Percentiles rank a stretch among this genome's conserved stretches.
These are phyloP conservation scores for Euphorbia peplus DNA, from an alignment of 345 rosid species.

Conservation along the genomic window DNA sequence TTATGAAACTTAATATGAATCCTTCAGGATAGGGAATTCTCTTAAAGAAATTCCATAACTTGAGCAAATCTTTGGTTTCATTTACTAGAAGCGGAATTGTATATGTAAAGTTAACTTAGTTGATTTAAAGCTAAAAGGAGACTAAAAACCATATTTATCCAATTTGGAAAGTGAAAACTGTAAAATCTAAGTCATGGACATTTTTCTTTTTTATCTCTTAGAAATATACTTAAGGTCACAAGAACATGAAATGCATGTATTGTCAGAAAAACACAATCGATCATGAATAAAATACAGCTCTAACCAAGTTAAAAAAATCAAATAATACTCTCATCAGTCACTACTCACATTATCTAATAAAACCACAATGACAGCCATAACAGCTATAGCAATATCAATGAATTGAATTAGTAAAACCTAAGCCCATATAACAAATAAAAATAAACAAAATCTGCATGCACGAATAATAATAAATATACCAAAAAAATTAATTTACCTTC, in stretches of 20 bases:
- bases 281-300: neutral
- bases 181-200: too few relatives aligned
- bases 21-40: neutral
- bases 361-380: neutral
- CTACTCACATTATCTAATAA: neutral
- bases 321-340: neutral
- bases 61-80: neutral
- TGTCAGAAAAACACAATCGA: too few relatives aligned
- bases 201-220: neutral
- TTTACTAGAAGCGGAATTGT: neutral
- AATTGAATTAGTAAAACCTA: neutral
- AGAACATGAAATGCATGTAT: neutral
- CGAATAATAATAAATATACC: neutral
- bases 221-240: neutral
- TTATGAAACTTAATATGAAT: neutral
- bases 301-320: neutral
- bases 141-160: neutral
- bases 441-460: neutral
- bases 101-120: neutral
- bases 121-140: neutral
- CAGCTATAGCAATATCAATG: neutral
- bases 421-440: neutral
- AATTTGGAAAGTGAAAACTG: neutral
- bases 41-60: neutral
- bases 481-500: slow-evolving; percentile 32